Evolutionary conservation across 2,329 filamentous ascomycete species (phyloP).

Genomic region (Gyromitra esculenta): DNA sequence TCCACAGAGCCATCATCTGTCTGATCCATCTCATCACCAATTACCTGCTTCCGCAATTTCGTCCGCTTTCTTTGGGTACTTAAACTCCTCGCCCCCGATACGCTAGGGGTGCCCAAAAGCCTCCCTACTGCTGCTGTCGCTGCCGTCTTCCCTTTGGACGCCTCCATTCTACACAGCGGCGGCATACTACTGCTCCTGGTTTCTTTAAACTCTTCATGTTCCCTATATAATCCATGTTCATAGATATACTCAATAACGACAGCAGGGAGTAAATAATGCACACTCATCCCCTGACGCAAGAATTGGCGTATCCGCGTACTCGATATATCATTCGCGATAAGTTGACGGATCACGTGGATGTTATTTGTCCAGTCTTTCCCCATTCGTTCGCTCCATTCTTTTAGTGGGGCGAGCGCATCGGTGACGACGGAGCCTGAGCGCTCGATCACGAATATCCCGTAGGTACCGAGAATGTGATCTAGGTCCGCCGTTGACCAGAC

Average conservation of each 20-base stretch:
- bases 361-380: constrained; percentile 65
- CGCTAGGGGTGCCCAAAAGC: neutral
- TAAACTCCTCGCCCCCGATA: constrained; percentile 15
- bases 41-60: neutral
- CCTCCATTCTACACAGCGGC: constrained; percentile 27
- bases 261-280: constrained; percentile 78
- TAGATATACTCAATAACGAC: constrained; percentile 79
- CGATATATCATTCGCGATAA: constrained; percentile 86
- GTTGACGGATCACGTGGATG: constrained; percentile 87
- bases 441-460: constrained; percentile 85
- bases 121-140: neutral
- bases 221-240: constrained; percentile 72
- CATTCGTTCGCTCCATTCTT: constrained; percentile 74
- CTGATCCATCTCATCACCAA: constrained; percentile 7
- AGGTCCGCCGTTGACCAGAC: constrained; percentile 88
- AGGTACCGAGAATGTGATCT: constrained; percentile 85
- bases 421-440: constrained; percentile 87
- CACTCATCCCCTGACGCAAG: constrained; percentile 80
- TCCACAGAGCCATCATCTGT: neutral
- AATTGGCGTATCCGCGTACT: constrained; percentile 84
- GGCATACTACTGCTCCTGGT: constrained; percentile 47
- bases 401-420: constrained; percentile 80
- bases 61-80: constrained; percentile 9
- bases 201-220: constrained; percentile 60
- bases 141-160: neutral